Base-by-base conservation (phyloP, 345 rosid species). In the Gossypium bickii region DNA sequence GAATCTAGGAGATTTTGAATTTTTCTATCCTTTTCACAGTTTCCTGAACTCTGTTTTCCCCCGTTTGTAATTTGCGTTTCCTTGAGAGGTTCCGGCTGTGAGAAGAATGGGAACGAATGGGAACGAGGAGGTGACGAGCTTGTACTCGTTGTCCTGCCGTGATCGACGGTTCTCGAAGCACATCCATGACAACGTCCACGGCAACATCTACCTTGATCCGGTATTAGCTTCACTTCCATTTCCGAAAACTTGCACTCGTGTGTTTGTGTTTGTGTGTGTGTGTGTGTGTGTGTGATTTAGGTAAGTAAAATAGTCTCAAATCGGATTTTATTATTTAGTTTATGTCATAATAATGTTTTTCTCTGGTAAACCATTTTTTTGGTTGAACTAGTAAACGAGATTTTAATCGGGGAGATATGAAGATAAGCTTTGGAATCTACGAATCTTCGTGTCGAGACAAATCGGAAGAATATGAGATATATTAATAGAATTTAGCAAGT, bases 101-200 rank as follows among this genome's bases (percentile, higher is more conserved):
- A 48, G 18, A 51, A 25, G 44, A 69, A 73, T 73, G 76, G 68
- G 59, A 61, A 51, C 58, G 18, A 60, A 10, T 22, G 61, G 47
- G 68, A 61, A 73, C 76, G 48, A 61, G 9, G 75, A 15, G 57
- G 25, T 59, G 0, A 43, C 67, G 22, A 59, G 44, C 48, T 63
- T 57, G 58, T 27, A 17, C 75, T 72, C 72, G 9, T 43, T 57
- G 2, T 67, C 41, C 43, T 47, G 56, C 12, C 82, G 53, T 55
- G 82, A 85, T 45, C 83, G 82, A 34, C 78, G 87, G 9, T 48
- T 22, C 57, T 78, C 79, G 24, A 87, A 87, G 82, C 79, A 80
- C 52, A 75, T 87, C n/a, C 87, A 68, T 67, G 91, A 87, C 70
- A 87, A 87, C 38, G 91, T 87, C 61, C 87, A 87, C 29, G 91